Evolutionary conservation across 176 grass and related monocot genomes (phyloP), one percentile per base, ranked within the genome.

Genomic region (Phragmites australis): DNA sequence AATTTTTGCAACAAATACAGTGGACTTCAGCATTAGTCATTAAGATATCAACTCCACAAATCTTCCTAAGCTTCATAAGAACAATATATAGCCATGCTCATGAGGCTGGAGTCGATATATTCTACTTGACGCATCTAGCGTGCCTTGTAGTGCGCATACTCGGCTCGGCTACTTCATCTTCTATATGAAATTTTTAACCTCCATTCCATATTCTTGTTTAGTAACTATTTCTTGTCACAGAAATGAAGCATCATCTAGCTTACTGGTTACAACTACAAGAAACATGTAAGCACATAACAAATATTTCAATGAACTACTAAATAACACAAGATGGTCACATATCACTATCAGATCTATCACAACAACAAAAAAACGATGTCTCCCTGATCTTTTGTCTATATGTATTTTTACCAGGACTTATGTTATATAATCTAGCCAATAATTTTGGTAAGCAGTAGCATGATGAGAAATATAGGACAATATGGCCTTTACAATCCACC

Each of bases 381-480:
- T n/a, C 23, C 19, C 16, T 14, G 31, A 46, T 6, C 8, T 18
- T 66, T 45, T 41, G 32, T 44, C 51, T 41, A 6, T 12, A 42
- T 25, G 42, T 41, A 42, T 34, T 58, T 21, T 29, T 45, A n/a
- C 22, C 65, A 70, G 39, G 50, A 29, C 29, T 11, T 60, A 25
- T 27, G 15, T 26, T 42, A 54, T 21, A 67, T 56, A 87, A 25
- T 47, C 27, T 18, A 51, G n/a, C 37, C 74, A 53, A n/a, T 13
- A 56, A 26, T 17, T 31, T 26, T 45, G 16, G 46, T 21, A 83
- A 48, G 58, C 30, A 23, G 2, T 19, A 53, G 52, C 27, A 58
- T 39, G 3, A 15, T 69, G 52, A 88, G 76, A 80, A 82, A 80
- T 37, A 63, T 46, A 37, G 9, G 76, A 85, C 82, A 51, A 80